Percentiles rank a stretch among this genome's conserved stretches.
Conservation (phyloP, 768 basidiomycete species). For the Auriscalpium orientale region DNA sequence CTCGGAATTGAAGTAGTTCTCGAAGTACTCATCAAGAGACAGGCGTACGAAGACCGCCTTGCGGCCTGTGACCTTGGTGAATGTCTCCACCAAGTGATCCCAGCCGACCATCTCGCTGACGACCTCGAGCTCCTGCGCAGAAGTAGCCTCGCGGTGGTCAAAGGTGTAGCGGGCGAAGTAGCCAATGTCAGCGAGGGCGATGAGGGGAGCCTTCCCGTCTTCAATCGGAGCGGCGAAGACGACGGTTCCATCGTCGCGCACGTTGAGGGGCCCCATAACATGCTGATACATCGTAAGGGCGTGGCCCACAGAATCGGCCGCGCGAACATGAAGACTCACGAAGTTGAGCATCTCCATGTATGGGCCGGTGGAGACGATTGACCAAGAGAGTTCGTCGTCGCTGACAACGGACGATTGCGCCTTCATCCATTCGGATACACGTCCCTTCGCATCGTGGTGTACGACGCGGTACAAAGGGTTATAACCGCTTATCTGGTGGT, state of each 20-base stretch:
- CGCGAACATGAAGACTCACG: slow-evolving; percentile 15
- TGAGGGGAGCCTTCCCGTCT: slow-evolving; percentile 18
- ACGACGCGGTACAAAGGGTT: slow-evolving; percentile 26
- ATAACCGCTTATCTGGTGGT: slow-evolving; percentile 13
- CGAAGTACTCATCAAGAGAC: slow-evolving; percentile 17
- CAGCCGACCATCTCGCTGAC: slow-evolving; percentile 17
- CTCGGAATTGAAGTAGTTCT: slow-evolving; percentile 10
- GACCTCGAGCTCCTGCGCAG: slow-evolving; percentile 19
- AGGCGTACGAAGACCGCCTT: slow-evolving; percentile 13
- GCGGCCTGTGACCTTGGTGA: slow-evolving; percentile 20
- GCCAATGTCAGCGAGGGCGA: slow-evolving; percentile 23
- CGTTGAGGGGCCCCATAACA: slow-evolving; percentile 18
- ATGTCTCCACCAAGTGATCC: slow-evolving; percentile 16
- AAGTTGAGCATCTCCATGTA: slow-evolving; percentile 35
- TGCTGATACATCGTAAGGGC: background rate
- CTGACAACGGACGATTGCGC: slow-evolving; percentile 26
- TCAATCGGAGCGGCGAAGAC: slow-evolving; percentile 21
- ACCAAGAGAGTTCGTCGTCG: slow-evolving; percentile 27
- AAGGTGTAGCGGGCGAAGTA: slow-evolving; percentile 22
- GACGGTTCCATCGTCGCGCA: slow-evolving; percentile 19
- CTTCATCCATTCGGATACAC: slow-evolving; percentile 29
- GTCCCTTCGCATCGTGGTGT: slow-evolving; percentile 33
- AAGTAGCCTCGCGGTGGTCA: slow-evolving; percentile 18
- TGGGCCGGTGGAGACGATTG: slow-evolving; percentile 29
- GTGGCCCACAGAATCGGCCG: background rate